A percentile compares a stretch with the other conserved stretches of the same genome.
These are phyloP conservation scores for Malassezia yamatoensis DNA, from an alignment of 1,284 basidiomycete genomes.

Conservation along the genomic window DNA sequence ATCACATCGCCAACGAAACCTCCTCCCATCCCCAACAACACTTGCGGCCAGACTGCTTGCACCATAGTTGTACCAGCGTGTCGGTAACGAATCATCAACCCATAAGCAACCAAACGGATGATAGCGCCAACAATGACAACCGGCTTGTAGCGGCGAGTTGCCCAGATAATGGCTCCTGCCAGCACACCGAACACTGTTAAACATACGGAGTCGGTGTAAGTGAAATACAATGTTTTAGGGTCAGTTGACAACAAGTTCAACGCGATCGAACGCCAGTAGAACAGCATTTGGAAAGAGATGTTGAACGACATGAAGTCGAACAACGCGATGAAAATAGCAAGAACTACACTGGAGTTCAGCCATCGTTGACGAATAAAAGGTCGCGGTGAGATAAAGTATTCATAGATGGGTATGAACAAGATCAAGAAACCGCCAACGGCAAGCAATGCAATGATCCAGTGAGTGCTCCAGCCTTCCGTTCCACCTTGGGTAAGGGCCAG, in stretches of 20 bases:
- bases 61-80: slow-evolving; percentile 23
- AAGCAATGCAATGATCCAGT: slow-evolving; percentile 43
- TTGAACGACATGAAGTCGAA: slow-evolving; percentile 45
- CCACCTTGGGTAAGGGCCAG: slow-evolving; percentile 33
- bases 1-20: slow-evolving; percentile 40
- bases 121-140: slow-evolving; percentile 26
- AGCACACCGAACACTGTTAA: slow-evolving; percentile 42
- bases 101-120: slow-evolving; percentile 40
- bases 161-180: slow-evolving; percentile 33
- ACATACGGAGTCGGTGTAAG: slow-evolving; percentile 33
- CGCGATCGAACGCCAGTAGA: not conserved
- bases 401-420: slow-evolving; percentile 28
- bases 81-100: slow-evolving; percentile 45
- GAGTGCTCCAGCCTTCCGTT: slow-evolving; percentile 24
- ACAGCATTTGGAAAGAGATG: slow-evolving; percentile 18
- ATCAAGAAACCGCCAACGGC: slow-evolving; percentile 32
- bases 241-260: not conserved
- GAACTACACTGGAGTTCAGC: slow-evolving; percentile 40
- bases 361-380: slow-evolving; percentile 38
- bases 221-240: slow-evolving; percentile 31
- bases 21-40: slow-evolving; percentile 44
- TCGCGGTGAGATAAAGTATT: slow-evolving; percentile 26
- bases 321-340: slow-evolving; percentile 39
- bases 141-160: slow-evolving; percentile 44
- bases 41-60: slow-evolving; percentile 42